Evolutionary conservation across 768 basidiomycete genomes (phyloP).

Genomic region (Kwoniella bestiolae): DNA sequence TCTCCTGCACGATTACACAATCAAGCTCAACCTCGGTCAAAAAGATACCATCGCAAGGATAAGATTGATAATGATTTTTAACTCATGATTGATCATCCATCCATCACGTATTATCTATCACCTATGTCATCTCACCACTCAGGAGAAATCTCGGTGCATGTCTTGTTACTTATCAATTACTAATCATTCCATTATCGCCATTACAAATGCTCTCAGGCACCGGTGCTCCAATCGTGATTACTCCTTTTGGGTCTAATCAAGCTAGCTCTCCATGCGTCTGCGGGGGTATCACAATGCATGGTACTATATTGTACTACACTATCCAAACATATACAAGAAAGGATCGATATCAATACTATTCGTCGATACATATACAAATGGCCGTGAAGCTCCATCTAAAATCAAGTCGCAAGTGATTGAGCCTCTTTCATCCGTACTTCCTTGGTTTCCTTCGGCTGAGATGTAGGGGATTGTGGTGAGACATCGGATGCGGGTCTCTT

Average conservation of each 20-base stretch:
- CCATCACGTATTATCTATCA: no score
- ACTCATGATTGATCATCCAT: background rate
- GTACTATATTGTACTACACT: background rate
- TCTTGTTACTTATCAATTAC: background rate
- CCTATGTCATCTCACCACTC: no score
- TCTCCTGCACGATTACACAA: background rate
- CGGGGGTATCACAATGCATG: background rate
- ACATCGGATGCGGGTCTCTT: background rate
- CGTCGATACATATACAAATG: background rate
- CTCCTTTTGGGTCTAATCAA: background rate
- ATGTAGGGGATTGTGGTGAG: background rate
- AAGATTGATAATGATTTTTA: background rate
- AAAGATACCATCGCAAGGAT: background rate
- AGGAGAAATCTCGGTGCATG: slow-evolving; percentile 8
- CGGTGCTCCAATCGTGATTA: background rate
- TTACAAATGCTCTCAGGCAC: no score
- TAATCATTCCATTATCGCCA: no score
- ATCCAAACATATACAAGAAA: background rate
- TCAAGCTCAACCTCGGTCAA: background rate
- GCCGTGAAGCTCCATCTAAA: background rate
- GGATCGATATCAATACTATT: background rate
- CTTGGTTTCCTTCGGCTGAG: background rate
- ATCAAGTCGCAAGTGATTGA: background rate
- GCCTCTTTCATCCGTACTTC: background rate
- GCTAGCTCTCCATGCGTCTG: no score